Percentiles rank a stretch among this genome's conserved stretches.
Evolutionary conservation across 2,329 filamentous ascomycete species (phyloP).

Genomic region (Claviceps quebecensis): DNA sequence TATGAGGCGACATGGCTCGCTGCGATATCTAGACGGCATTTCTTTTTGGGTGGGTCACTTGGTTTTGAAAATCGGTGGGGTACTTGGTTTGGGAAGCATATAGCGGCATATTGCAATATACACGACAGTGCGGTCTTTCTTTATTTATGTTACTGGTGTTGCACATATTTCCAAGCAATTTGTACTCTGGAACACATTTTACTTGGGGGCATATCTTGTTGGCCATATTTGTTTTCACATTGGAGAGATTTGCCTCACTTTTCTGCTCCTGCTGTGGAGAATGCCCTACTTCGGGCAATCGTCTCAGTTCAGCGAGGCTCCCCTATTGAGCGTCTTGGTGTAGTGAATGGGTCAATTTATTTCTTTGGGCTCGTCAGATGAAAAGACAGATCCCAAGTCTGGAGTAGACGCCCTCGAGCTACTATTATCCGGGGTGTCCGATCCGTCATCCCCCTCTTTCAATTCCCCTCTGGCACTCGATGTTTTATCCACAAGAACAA

Average conservation of each 20-base stretch:
- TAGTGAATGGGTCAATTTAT: too few relatives aligned
- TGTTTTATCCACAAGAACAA: conserved; percentile 18
- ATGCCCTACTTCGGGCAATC: too few relatives aligned
- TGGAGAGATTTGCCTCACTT: too few relatives aligned
- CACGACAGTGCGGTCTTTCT: neutral
- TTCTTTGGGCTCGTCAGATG: conserved; percentile 7
- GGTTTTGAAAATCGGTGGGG: neutral
- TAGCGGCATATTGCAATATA: neutral
- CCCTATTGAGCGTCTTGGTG: too few relatives aligned
- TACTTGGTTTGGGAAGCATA: neutral
- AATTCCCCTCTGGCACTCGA: neutral
- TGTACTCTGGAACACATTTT: too few relatives aligned
- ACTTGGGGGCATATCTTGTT: neutral
- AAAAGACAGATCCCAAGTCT: conserved; percentile 16
- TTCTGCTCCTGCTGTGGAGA: too few relatives aligned
- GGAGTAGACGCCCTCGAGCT: conserved; percentile 11
- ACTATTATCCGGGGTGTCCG: neutral
- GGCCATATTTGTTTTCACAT: too few relatives aligned
- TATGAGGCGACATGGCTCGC: neutral
- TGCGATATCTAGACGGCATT: neutral
- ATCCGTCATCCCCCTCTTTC: neutral
- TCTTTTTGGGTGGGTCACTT: neutral
- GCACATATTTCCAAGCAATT: too few relatives aligned
- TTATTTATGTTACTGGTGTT: neutral
- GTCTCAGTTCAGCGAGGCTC: too few relatives aligned